Conservation (phyloP, 1,284 basidiomycete species). For the Sphaerobolus stellatus region DNA sequence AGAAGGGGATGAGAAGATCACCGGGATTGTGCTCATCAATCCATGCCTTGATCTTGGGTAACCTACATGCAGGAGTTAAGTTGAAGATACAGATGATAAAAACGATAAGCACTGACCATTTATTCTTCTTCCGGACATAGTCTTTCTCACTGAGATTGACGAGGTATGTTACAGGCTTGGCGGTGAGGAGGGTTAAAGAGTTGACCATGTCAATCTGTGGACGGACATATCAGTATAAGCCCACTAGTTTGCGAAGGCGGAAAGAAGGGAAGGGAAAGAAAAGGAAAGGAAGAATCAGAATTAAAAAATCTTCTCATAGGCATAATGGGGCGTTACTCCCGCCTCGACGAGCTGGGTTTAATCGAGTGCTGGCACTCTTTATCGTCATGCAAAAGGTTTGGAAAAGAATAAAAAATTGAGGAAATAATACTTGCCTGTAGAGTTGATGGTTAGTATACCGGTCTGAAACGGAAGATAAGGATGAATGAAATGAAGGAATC, state of each 20-base stretch:
- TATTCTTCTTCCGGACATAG: constrained; percentile 98
- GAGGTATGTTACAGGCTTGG: constrained; percentile 97
- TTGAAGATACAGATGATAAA: neutral
- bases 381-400: constrained; percentile 56
- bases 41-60: constrained; percentile 98
- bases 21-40: constrained; percentile 97
- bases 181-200: constrained; percentile 86
- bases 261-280: constrained; percentile 6
- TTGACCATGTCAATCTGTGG: constrained; percentile 94
- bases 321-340: constrained; percentile 60
- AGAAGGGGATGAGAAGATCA: constrained; percentile 95
- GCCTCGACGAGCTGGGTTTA: constrained; percentile 58
- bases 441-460: constrained; percentile 19
- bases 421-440: neutral
- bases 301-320: constrained; percentile 57
- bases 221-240: constrained; percentile 9
- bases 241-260: neutral
- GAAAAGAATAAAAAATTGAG: too few species aligned
- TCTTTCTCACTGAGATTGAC: constrained; percentile 97
- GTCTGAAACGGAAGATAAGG: constrained; percentile 15
- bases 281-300: constrained; percentile 40
- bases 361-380: constrained; percentile 62
- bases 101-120: constrained; percentile 63
- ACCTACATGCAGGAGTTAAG: constrained; percentile 43
- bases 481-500: constrained; percentile 31